Evolutionary conservation across 257 asterid genomes (phyloP).

Genomic region (Solanum microdontum): DNA sequence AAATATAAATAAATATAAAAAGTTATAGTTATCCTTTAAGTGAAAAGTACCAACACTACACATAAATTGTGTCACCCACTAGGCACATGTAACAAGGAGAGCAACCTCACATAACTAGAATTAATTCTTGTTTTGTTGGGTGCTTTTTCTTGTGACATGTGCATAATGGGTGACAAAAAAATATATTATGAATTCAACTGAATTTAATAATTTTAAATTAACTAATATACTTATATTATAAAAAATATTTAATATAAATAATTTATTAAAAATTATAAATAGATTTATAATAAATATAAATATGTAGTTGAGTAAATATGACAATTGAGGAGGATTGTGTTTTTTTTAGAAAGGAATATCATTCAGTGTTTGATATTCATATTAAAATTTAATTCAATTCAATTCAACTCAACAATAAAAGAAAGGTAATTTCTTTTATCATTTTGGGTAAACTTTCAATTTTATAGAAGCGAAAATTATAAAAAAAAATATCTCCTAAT

Average conservation of each 20-base stretch:
- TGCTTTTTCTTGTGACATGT: background rate
- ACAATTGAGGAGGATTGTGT: background rate
- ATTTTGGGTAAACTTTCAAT: background rate
- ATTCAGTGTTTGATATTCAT: no score
- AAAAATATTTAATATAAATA: background rate
- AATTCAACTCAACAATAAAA: background rate
- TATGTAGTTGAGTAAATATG: background rate
- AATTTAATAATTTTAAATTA: background rate
- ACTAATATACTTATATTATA: background rate
- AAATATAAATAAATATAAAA: background rate
- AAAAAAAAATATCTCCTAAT: background rate
- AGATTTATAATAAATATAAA: background rate
- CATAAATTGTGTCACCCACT: background rate
- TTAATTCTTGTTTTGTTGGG: background rate
- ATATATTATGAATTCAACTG: background rate
- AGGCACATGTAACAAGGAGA: background rate
- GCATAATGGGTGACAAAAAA: background rate
- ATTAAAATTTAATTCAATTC: no score
- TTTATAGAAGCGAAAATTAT: background rate
- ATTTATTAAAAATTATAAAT: background rate
- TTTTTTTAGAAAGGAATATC: fast-evolving
- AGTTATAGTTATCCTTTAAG: background rate
- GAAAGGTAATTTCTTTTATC: background rate
- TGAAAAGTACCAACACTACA: background rate
- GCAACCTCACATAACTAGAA: background rate